Evolutionary conservation across 805 yeast species (phyloP), one percentile per base, ranked within the genome.

Genomic region (Huiozyma naganishii): DNA sequence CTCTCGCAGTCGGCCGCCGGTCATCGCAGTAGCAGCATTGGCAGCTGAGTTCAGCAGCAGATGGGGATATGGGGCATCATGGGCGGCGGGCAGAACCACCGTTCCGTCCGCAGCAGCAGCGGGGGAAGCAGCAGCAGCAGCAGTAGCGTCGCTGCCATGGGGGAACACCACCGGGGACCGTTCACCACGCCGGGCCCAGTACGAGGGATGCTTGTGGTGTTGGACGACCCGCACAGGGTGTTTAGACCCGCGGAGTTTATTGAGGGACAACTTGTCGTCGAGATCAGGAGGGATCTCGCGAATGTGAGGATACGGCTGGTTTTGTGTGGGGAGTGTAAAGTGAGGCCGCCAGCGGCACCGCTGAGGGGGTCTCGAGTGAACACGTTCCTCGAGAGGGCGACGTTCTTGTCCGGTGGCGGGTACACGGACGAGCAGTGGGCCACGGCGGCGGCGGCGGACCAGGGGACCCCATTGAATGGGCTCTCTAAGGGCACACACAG

Each of bases 231-330:
- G 1, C 95, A 85, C 59, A 74, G 76, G 50, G 66, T 74, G 4
- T 86, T 82, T 76, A 65, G 69, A n/a, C 95, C 96, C 0, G 92
- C 90, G 11, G 95, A 86, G 42, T 73, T 72, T 49, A 72, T 85
- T 3, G 62, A 70, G 1, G 94, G 94, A 11, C 79, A 76, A 51
- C 72, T 78, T 9, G 71, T 78, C 1, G 62, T 83, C 10, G 70
- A 74, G 4, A 58, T 80, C 42, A 74, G 74, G 54, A 74, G 72
- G 50, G 79, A 79, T 55, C 53, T 77, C 8, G 69, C 73, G 29
- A 74, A 79, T 38, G 45, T 60, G 1, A 52, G 69, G 39, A 67
- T 82, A 6, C 70, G 73, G 12, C 64, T 82, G 33, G 69, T 79
- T 2, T 62, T 82, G 35, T 55, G 72, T 0, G 84, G 88, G 6